Evolutionary conservation across 768 basidiomycete genomes (phyloP).

Genomic region (Boletus reticuloceps): DNA sequence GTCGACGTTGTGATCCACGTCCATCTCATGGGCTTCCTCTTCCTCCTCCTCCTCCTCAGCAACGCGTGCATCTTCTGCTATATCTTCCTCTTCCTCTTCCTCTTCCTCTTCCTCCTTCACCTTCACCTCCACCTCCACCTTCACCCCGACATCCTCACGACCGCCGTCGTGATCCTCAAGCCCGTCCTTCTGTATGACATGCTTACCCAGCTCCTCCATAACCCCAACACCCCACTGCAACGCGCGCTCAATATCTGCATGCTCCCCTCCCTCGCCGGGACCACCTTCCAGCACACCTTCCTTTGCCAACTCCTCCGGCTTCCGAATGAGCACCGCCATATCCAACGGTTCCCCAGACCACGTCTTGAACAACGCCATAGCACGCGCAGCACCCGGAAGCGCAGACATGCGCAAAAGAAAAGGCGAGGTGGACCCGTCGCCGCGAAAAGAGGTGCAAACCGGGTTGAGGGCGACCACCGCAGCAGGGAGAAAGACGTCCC

Average conservation of each 20-base stretch:
- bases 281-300: conserved; percentile 29
- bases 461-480: background rate
- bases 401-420: conserved; percentile 8
- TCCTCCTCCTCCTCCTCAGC: conserved; percentile 2
- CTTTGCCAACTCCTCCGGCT: conserved; percentile 38
- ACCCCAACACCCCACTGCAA: conserved; percentile 55
- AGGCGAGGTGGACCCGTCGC: background rate
- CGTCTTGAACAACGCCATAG: conserved; percentile 1
- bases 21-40: conserved; percentile 9
- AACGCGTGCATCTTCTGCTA: background rate
- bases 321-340: conserved; percentile 41
- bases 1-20: conserved; percentile 15
- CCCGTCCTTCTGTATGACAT: no score
- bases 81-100: no score
- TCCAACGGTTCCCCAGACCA: conserved; percentile 32
- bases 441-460: background rate
- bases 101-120: conserved; percentile 8
- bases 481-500: conserved; percentile 23
- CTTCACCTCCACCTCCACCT: conserved; percentile 13
- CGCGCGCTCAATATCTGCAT: conserved; percentile 35
- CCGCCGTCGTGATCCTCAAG: background rate
- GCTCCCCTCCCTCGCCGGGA: conserved; percentile 22
- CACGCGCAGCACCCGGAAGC: conserved; percentile 12
- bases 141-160: conserved; percentile 4
- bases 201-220: conserved; percentile 40